Conservation (phyloP, 2,329 filamentous ascomycete genomes). For the Talaromyces atroroseus region DNA sequence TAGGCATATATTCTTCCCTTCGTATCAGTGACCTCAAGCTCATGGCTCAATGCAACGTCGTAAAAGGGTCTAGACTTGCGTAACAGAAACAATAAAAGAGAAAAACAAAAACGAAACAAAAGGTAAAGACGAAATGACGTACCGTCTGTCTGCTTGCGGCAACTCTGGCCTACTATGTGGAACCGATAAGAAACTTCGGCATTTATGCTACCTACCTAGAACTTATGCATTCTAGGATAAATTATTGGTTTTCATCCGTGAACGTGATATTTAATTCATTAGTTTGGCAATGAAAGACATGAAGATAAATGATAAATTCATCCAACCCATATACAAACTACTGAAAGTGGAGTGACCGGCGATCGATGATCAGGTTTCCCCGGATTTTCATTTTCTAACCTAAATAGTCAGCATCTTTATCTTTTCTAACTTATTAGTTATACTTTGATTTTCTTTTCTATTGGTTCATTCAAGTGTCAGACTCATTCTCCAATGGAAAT, state of each 20-base stretch:
- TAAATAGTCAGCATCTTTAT: neutral
- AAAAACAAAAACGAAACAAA: neutral
- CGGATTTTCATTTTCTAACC: neutral
- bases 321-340: neutral
- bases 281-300: neutral
- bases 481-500: neutral
- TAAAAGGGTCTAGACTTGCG: neutral
- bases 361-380: neutral
- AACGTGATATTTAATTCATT: too few species aligned
- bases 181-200: neutral
- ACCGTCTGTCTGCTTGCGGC: neutral
- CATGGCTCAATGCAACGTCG: neutral
- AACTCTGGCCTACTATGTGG: neutral
- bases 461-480: neutral
- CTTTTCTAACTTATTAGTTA: too few species aligned
- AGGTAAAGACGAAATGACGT: neutral
- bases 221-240: neutral
- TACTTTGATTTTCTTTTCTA: neutral
- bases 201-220: neutral
- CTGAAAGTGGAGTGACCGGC: neutral
- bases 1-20: neutral
- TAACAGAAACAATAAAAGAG: neutral
- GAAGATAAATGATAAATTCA: neutral
- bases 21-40: neutral
- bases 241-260: neutral